Conservation (phyloP, 352 stramenopile species). For the Globisporangium canariense region DNA sequence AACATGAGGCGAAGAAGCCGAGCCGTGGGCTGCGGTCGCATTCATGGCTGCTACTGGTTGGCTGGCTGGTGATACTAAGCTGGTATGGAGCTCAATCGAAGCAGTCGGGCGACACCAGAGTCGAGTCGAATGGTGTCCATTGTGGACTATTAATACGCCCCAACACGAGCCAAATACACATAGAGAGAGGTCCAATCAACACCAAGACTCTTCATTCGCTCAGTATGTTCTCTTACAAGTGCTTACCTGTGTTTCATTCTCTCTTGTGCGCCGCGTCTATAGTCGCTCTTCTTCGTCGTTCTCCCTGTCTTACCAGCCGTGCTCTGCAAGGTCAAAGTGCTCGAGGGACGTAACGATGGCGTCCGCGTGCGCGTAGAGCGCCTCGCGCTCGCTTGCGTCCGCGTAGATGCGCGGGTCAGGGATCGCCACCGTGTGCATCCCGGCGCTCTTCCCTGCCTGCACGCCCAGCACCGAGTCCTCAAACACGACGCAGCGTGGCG, state of each 20-base stretch:
- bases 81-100: background rate
- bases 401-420: constrained; percentile 67
- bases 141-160: background rate
- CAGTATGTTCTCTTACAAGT: background rate
- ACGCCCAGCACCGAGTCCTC: constrained; percentile 77
- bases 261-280: background rate
- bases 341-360: constrained; percentile 60
- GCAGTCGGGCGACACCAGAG: no score
- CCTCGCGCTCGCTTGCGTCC: constrained; percentile 33
- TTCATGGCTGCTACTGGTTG: background rate
- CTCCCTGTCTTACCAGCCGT: constrained; percentile 30
- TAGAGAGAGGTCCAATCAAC: background rate
- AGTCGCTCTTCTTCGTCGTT: background rate
- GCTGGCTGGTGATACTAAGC: background rate
- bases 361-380: constrained; percentile 55
- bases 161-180: background rate
- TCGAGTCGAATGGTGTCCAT: background rate
- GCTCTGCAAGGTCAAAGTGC: constrained; percentile 55
- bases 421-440: constrained; percentile 71
- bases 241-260: no score
- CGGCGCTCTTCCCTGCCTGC: constrained; percentile 51
- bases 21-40: background rate
- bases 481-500: constrained; percentile 65
- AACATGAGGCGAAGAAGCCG: background rate
- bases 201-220: background rate